phyloP scores from a whole-genome alignment of 148 eudicot species.

The Rhododendron vialii region DNA sequence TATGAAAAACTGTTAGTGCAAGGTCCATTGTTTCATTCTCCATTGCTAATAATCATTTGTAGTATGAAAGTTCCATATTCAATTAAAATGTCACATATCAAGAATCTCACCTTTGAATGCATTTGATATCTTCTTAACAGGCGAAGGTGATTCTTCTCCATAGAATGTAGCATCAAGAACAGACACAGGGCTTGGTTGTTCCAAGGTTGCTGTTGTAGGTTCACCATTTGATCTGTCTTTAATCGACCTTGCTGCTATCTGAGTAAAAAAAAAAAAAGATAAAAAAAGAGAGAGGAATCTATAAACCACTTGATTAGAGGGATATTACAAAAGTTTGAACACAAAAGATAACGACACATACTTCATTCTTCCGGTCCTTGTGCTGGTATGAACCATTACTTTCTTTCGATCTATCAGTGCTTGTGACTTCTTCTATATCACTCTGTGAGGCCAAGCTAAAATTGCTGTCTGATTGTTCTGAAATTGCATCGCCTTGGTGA shows the following conservation, averaged over 20 bases:
- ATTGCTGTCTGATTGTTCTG: constrained; percentile 38
- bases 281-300: background rate
- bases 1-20: background rate
- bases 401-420: constrained; percentile 20
- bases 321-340: background rate
- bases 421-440: constrained; percentile 34
- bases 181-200: constrained; percentile 91
- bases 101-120: constrained; percentile 46
- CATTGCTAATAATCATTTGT: background rate
- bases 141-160: constrained; percentile 66
- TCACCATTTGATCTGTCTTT: constrained; percentile 32
- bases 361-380: constrained; percentile 16
- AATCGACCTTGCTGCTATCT: constrained; percentile 33
- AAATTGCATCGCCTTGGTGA: constrained; percentile 30
- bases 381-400: constrained; percentile 19
- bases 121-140: constrained; percentile 53
- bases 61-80: background rate
- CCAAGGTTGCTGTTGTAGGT: constrained; percentile 29
- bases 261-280: constrained; percentile 5
- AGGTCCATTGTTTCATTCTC: background rate
- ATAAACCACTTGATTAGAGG: constrained; percentile 12
- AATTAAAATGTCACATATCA: background rate
- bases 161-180: constrained; percentile 69
- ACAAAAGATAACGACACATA: constrained; percentile 5
- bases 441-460: constrained; percentile 32